Evolutionary conservation across 2,329 filamentous ascomycete species (phyloP), one percentile per base, ranked within the genome.

Genomic region (Hypoxylon sp.): DNA sequence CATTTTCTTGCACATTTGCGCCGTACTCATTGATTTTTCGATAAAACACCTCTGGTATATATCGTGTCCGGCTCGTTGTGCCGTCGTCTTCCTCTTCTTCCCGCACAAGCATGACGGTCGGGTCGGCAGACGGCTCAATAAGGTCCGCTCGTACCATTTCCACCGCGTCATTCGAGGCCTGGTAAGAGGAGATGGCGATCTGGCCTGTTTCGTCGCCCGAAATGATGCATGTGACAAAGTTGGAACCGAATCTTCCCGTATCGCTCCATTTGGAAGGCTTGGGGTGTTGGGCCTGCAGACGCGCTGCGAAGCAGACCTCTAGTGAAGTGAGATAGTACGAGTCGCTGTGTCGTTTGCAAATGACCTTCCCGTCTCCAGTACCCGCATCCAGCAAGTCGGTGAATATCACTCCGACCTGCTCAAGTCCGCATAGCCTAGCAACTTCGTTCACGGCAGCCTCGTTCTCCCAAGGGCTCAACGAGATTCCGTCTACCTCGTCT

Each of bases 41-140:
- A 81, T 96, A 99, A 80, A 98, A 99, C 3, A 99, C 95, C 75
- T 99, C 96, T 0, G 96, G 96, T 20, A 99, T 97, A 76, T 99
- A 99, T 72, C 94, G 87, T 22, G 91, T 89, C 59, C 88, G 89
- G 76, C 86, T 90, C 51, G 80, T 83, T 58, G 82, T 88, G 71
- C 83, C 88, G 69, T 93, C 91, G 53, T 94, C 91, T 72, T 97
- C 93, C 63, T 95, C 92, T 76, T 98, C 95, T 22, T 92, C 91
- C 66, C 94, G 93, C 3, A 99, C 96, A 46, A 99, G 87, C 95
- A 99, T 97, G 54, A 95, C 90, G 5, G 87, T 89, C 1, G 96
- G 96, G 69, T 98, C 95, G 28, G 94, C 94, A 7, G 93, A 98
- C 6, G 96, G 93, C 77, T 99, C 96, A 65, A 99, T 88, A 69